Base-by-base conservation (phyloP, 192 early-diverging fungal genomes). In the Coemansia sp. region DNA sequence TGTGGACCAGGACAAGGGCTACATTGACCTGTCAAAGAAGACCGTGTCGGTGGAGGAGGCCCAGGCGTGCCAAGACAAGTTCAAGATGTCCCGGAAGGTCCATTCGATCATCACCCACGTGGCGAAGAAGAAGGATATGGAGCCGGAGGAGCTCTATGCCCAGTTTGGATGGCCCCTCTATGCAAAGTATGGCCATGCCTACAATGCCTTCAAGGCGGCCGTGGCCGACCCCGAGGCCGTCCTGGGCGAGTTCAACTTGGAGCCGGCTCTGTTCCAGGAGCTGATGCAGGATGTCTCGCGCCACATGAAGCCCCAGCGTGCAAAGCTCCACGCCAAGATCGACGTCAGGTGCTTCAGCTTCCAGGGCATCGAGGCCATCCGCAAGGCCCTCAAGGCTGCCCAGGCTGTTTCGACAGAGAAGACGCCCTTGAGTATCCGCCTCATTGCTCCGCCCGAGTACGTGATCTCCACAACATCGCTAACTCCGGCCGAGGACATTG, bases 1-100 rank as follows among this genome's bases (percentile, higher is more conserved):
- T 53, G 94, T 99, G 6, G 96, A 99, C 76, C 86, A 89, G 75
- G 94, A 94, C 64, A 99, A 96, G 71, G 91, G 94, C 21, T 99
- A 99, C 75, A 99, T 99, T 67, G 96, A 99, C 73, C 66, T 99
- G 60, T 94, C 92, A 6, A 99, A 99, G 82, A 84, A 91, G 62
- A 80, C 88, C 52, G 91, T 93, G 30, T 82, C 83, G 12, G 78
- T 86, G 9, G 93, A 94, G 57, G 94, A 99, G 52, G 80, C 89
- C 14, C 77, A 76, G 27, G 83, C 87, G 63, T 95, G 92, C 69
- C 88, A 93, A 59, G 94, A 96, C 51, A 85, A 85, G 60, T 96
- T 82, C 80, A 85, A 86, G 60, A 96, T 94, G 70, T 92, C 92
- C 26, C 94, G 92, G 63, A 83, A 87, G 46, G 65, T 68, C 19